A percentile compares a stretch with the other conserved stretches of the same genome.
Evolutionary conservation across 1,284 basidiomycete genomes (phyloP).

Genomic region (Naganishia sp.): DNA sequence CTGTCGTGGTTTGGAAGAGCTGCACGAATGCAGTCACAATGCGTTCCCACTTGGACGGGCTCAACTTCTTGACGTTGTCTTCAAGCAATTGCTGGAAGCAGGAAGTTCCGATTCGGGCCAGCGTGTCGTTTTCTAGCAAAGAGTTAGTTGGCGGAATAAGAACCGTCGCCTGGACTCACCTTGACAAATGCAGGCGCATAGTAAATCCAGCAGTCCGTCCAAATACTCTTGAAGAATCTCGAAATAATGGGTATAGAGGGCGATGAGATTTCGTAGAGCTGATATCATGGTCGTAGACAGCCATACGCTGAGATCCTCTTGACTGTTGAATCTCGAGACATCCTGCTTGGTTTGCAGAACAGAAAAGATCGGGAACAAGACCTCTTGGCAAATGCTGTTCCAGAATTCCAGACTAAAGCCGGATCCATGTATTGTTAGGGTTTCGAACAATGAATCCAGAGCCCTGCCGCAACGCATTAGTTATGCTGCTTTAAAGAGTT

Average conservation of each 20-base stretch:
- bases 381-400: slow-evolving; percentile 95
- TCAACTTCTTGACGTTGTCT: slow-evolving; percentile 87
- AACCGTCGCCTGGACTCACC: slow-evolving; percentile 59
- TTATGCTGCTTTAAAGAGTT: neutral
- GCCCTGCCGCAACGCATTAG: slow-evolving; percentile 62
- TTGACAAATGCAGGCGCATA: slow-evolving; percentile 98
- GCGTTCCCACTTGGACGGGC: slow-evolving; percentile 81
- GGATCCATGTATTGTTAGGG: slow-evolving; percentile 85
- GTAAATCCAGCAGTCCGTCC: slow-evolving; percentile 85
- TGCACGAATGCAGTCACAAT: slow-evolving; percentile 92
- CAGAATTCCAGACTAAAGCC: slow-evolving; percentile 92
- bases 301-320: slow-evolving; percentile 99
- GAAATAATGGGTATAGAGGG: slow-evolving; percentile 95
- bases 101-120: slow-evolving; percentile 96
- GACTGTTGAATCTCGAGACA: slow-evolving; percentile 86
- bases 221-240: slow-evolving; percentile 85
- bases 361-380: slow-evolving; percentile 98
- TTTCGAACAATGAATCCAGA: slow-evolving; percentile 91
- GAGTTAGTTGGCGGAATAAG: neutral
- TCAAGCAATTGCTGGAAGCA: slow-evolving; percentile 96
- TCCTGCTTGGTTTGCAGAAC: slow-evolving; percentile 71
- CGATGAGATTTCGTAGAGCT: slow-evolving; percentile 90
- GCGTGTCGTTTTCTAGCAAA: slow-evolving; percentile 86
- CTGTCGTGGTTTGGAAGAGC: slow-evolving; percentile 95
- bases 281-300: slow-evolving; percentile 99